phyloP scores from a whole-genome alignment of 1,139 yeast species.

The Candida labiduridarum region DNA sequence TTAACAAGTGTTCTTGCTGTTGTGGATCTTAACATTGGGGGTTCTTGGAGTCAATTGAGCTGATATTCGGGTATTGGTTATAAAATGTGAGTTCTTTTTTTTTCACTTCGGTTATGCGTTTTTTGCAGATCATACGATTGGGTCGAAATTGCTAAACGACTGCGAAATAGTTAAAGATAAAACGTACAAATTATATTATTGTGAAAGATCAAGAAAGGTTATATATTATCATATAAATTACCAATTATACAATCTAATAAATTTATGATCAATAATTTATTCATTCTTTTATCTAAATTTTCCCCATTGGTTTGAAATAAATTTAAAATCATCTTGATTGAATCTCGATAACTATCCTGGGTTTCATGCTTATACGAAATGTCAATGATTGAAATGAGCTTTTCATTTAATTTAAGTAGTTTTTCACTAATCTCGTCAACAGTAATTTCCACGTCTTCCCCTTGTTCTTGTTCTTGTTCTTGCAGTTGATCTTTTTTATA shows the following conservation, averaged over 20 bases:
- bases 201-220: conserved; percentile 1
- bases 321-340: conserved; percentile 8
- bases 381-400: not conserved
- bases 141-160: not conserved
- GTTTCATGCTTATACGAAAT: conserved; percentile 5
- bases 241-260: conserved; percentile 33
- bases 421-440: conserved; percentile 11
- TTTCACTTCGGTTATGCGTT: not conserved
- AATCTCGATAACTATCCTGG: not conserved
- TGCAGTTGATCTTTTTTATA: conserved; percentile 9
- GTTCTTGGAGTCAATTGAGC: not conserved
- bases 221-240: conserved; percentile 30
- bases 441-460: not conserved
- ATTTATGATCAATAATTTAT: conserved; percentile 32
- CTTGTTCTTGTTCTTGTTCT: not conserved
- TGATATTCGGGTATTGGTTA: not conserved
- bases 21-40: not conserved
- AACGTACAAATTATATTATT: not conserved
- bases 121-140: not conserved
- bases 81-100: not conserved
- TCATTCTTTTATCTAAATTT: conserved; percentile 19
- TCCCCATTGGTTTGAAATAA: conserved; percentile 8
- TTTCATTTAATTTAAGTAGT: conserved; percentile 1
- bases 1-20: not conserved
- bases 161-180: not conserved